Evolutionary conservation across 75 land plant genomes (phyloP), one percentile per base, ranked within the genome.

Genomic region (Picea glauca): DNA sequence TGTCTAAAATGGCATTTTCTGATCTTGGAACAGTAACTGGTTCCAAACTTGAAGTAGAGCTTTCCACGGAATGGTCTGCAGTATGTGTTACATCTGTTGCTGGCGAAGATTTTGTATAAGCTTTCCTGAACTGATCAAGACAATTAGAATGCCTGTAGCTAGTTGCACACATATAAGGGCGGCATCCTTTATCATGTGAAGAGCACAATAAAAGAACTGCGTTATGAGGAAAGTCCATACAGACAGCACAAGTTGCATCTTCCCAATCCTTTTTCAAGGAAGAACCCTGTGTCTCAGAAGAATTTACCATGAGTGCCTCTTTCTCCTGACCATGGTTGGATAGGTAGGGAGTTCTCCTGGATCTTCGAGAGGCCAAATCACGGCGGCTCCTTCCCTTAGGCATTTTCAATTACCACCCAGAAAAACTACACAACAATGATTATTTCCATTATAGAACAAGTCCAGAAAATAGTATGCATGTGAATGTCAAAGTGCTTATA

Each of bases 121-220:
- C 89, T 65, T 86, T 88, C 84, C 83, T 87, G 78, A 83, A 92
- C 81, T 86, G 94, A 72, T 90, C 85, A 76, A 92, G 93, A 65
- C 92, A 92, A 72, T 92, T 92, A 31, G 94, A 92, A 76, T 83
- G 83, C 30, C 90, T 90, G 65, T 74, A 77, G 82, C 88, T 90
- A 18, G 94, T 92, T 15, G 86, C 90, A 80, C 94, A 92, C 92
- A 92, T 90, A 77, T 92, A 91, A n/a, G 93, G 91, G 11, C 91
- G 82, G 76, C 93, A 91, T 1, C 93, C 93, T 50, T 87, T 89
- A 62, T 89, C 85, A 73, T 85, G 77, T 2, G 93, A 89, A 2
- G 90, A 88, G 68, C 93, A 91, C 0, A 87, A 79, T 30, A 91
- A 82, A n/a, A 89, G 89, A 15, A 91, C 89, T 35, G 91, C 91